Evolutionary conservation across 73 alveolate genomes (phyloP).

Genomic region (Tetrahymena thermophila): DNA sequence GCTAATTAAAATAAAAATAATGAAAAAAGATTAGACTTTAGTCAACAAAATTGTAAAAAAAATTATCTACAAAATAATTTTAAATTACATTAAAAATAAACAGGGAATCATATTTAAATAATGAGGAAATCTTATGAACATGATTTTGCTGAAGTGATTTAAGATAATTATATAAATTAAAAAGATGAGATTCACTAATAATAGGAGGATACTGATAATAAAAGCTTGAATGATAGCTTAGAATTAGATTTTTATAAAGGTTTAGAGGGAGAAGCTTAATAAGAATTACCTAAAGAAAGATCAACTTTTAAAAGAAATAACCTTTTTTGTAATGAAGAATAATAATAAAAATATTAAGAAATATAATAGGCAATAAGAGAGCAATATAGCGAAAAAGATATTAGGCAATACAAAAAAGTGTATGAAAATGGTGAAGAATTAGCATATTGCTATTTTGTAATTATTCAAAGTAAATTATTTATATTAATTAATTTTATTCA

Average conservation of each 20-base stretch:
- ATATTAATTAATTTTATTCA: neutral
- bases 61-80: neutral
- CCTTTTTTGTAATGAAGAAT: neutral
- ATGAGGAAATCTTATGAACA: neutral
- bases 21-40: neutral
- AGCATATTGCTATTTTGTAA: neutral
- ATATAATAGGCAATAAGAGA: neutral
- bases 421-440: neutral
- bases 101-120: neutral
- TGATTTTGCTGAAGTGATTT: neutral
- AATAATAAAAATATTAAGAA: neutral
- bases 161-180: neutral
- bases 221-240: neutral
- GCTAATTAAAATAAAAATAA: neutral
- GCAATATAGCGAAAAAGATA: neutral
- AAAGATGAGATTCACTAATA: neutral
- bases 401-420: neutral
- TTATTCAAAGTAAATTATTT: neutral
- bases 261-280: neutral
- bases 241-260: neutral
- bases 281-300: neutral
- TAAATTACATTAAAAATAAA: neutral
- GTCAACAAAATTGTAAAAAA: neutral
- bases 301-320: neutral
- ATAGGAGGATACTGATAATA: neutral